Evolutionary conservation across 2,329 filamentous ascomycete species (phyloP), one percentile per base, ranked within the genome.

Genomic region (Raffaelea albimanens): DNA sequence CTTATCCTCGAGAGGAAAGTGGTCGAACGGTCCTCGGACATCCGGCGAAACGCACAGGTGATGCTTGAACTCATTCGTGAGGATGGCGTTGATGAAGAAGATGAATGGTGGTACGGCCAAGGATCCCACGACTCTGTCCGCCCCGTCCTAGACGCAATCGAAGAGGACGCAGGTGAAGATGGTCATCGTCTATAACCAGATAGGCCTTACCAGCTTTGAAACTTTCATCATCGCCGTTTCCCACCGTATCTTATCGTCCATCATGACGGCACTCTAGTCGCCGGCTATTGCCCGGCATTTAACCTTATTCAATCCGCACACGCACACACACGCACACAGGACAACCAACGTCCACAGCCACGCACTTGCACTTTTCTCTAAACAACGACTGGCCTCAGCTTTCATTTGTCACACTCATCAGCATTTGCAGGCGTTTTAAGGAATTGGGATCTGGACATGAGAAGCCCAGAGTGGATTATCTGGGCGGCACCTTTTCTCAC

Each of bases 41-140:
- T 83, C 54, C 80, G 79, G 58, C 71, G 79, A 38, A 82, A 82
- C 48, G 75, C 73, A 13, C 71, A 78, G 52, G 73, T 83, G 21
- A 71, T 83, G 63, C 62, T 82, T 47, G 77, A 82, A 50, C 65
- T 83, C n/a, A 82, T 83, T 53, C 71, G 73, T 43, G 78, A 82
- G 50, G 75, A 81, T 47, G 76, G 75, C 18, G 62, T 73, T 19
- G 72, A 72, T 19, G 73, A 78, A 47, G 72, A 80, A 58, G 79
- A 83, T 52, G 73, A 81, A 53, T 83, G 79, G 76, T 72, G 73
- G 66, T 80, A 80, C 55, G 76, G 77, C 41, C 69, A 69, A 45
- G 65, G 63, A 31, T 68, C 70, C 2, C 69, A 73, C n/a, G 73
- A 74, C 29, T 75, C 73, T n/a, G 67, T 79, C 42, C 68, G 71